A percentile compares a stretch with the other conserved stretches of the same genome.
phyloP scores from a whole-genome alignment of 2,329 filamentous ascomycete genomes.

The Metarhizium guizhouense region DNA sequence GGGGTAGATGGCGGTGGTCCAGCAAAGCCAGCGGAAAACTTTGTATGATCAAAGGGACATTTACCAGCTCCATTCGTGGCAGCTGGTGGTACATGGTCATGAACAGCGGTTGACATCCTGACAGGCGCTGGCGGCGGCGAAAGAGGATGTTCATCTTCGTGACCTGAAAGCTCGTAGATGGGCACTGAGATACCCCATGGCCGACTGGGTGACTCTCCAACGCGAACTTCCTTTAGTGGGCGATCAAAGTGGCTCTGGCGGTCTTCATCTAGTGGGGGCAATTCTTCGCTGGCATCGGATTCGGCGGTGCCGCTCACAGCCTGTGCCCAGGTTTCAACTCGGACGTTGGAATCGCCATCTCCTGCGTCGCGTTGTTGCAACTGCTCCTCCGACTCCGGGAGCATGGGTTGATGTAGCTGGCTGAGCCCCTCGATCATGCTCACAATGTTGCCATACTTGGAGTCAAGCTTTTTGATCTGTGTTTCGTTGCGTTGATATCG shows the following conservation, averaged over 20 bases:
- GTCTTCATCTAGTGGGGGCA: conserved; percentile 36
- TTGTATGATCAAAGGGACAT: conserved; percentile 51
- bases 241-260: conserved; percentile 73
- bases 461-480: conserved; percentile 79
- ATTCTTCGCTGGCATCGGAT: conserved; percentile 27
- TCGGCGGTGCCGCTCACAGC: conserved; percentile 51
- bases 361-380: conserved; percentile 31
- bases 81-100: conserved; percentile 8
- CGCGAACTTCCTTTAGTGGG: conserved; percentile 77
- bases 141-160: conserved; percentile 32
- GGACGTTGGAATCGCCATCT: conserved; percentile 51
- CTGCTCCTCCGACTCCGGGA: conserved; percentile 50
- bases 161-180: conserved; percentile 33
- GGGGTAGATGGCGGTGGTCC: conserved; percentile 10
- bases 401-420: conserved; percentile 77
- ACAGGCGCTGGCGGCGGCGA: conserved; percentile 52
- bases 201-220: conserved; percentile 86
- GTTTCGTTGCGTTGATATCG: conserved; percentile 82
- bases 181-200: conserved; percentile 90
- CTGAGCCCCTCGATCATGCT: conserved; percentile 92
- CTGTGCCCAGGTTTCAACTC: conserved; percentile 81
- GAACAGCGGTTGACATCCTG: conserved; percentile 34
- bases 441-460: conserved; percentile 85
- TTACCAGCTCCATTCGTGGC: conserved; percentile 28
- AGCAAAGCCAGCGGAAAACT: conserved; percentile 28